phyloP scores from a whole-genome alignment of 306 rosid genomes.

The Acacia acuminata region DNA sequence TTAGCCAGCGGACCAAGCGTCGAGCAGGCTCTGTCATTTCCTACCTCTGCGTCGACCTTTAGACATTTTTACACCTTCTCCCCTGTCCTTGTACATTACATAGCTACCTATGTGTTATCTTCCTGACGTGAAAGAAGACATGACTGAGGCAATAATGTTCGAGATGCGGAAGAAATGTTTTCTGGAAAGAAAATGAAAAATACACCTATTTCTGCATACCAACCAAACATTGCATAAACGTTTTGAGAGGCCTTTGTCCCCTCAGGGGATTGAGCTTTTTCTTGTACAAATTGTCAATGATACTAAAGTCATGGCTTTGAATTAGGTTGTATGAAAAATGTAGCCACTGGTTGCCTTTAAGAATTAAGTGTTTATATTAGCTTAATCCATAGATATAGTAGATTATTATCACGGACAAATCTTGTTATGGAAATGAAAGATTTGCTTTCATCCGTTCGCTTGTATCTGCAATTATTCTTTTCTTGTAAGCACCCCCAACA shows the following conservation, averaged over 20 bases:
- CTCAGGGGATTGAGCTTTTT: conserved; percentile 8
- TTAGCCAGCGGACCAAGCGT: conserved; percentile 83
- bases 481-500: no score
- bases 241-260: conserved; percentile 7
- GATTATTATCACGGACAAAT: not conserved
- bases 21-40: conserved; percentile 80
- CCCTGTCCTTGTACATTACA: conserved; percentile 9
- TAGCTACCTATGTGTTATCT: conserved; percentile 8
- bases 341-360: conserved; percentile 24
- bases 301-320: conserved; percentile 11
- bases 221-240: not conserved
- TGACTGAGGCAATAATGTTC: not conserved
- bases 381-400: conserved; percentile 8
- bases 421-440: conserved; percentile 16
- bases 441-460: conserved; percentile 10
- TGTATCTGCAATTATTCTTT: not conserved
- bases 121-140: not conserved
- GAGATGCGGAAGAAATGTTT: not conserved
- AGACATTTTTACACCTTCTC: conserved; percentile 38
- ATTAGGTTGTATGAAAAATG: conserved; percentile 13
- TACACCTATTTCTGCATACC: not conserved
- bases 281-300: conserved; percentile 18
- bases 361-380: conserved; percentile 7
- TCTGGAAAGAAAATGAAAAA: not conserved
- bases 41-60: conserved; percentile 83